phyloP scores from a whole-genome alignment of 495 filamentous ascomycete species.

The Lophium mytilinum region DNA sequence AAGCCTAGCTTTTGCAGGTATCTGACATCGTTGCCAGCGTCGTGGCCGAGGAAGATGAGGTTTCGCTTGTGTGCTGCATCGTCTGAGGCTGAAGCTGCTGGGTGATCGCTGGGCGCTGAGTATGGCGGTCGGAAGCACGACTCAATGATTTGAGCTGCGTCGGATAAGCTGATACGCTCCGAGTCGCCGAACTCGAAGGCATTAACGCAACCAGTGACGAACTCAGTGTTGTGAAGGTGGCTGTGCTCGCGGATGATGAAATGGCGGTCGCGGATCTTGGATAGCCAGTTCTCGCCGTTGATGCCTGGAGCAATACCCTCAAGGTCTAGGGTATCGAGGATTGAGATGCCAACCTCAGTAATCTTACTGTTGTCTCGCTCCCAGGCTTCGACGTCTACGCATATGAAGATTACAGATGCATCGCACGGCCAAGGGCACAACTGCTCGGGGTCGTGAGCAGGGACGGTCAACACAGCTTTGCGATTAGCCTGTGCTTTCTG shows the following conservation, averaged over 20 bases:
- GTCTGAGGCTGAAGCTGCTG: background rate
- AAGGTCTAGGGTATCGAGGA: constrained; percentile 63
- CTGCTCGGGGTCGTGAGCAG: constrained; percentile 30
- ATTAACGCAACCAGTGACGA: constrained; percentile 61
- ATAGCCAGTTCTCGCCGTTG: constrained; percentile 53
- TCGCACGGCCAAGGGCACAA: constrained; percentile 42
- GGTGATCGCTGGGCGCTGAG: constrained; percentile 18
- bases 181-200: constrained; percentile 61
- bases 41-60: constrained; percentile 74
- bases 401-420: constrained; percentile 57
- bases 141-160: constrained; percentile 38
- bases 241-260: constrained; percentile 64
- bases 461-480: constrained; percentile 11
- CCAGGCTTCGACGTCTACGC: constrained; percentile 74
- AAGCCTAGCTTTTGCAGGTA: constrained; percentile 57
- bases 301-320: constrained; percentile 48
- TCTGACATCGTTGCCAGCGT: constrained; percentile 53
- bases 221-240: constrained; percentile 54
- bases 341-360: constrained; percentile 81
- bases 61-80: constrained; percentile 39
- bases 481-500: background rate
- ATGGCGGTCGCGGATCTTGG: constrained; percentile 59
- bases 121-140: constrained; percentile 46
- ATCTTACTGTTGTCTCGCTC: constrained; percentile 54
- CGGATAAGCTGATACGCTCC: constrained; percentile 32